Percentiles rank a stretch among this genome's conserved stretches.
Evolutionary conservation across 2,329 filamentous ascomycete genomes (phyloP).

Genomic region (Alternaria sp.): DNA sequence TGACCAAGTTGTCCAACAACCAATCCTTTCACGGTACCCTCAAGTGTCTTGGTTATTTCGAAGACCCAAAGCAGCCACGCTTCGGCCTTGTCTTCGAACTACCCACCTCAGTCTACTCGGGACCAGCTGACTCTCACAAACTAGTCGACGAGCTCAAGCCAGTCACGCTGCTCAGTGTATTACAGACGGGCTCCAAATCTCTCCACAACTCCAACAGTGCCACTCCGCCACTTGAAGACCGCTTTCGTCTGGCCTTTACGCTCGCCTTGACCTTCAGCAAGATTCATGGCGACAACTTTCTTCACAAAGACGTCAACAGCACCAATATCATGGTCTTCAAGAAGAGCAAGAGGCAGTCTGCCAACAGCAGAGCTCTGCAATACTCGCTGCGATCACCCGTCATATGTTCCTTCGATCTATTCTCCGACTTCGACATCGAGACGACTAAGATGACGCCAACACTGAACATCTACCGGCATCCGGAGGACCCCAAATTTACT

Average conservation of each 20-base stretch:
- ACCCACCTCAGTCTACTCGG: conserved; percentile 61
- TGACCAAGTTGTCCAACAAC: conserved; percentile 43
- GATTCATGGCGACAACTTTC: conserved; percentile 73
- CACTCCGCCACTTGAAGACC: conserved; percentile 70
- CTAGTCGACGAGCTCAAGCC: conserved; percentile 50
- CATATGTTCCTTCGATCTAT: conserved; percentile 77
- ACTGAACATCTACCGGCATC: conserved; percentile 73
- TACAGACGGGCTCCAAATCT: conserved; percentile 58
- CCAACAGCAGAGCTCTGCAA: conserved; percentile 52
- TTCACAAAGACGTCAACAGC: conserved; percentile 74
- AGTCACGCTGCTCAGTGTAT: conserved; percentile 57
- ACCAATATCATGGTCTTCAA: conserved; percentile 72
- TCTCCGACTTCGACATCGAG: conserved; percentile 65
- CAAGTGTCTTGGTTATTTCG: conserved; percentile 74
- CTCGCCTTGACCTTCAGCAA: conserved; percentile 76
- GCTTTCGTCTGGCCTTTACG: conserved; percentile 77
- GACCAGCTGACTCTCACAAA: conserved; percentile 63
- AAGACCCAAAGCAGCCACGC: conserved; percentile 73
- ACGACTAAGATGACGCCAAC: conserved; percentile 50
- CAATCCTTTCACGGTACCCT: conserved; percentile 55
- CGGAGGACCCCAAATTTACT: conserved; percentile 59
- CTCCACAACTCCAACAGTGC: conserved; percentile 53
- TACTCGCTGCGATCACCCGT: conserved; percentile 72
- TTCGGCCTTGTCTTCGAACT: conserved; percentile 80
- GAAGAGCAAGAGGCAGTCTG: conserved; percentile 56